Conservation (phyloP, 2,329 filamentous ascomycete species). For the Hypocreales sp. region DNA sequence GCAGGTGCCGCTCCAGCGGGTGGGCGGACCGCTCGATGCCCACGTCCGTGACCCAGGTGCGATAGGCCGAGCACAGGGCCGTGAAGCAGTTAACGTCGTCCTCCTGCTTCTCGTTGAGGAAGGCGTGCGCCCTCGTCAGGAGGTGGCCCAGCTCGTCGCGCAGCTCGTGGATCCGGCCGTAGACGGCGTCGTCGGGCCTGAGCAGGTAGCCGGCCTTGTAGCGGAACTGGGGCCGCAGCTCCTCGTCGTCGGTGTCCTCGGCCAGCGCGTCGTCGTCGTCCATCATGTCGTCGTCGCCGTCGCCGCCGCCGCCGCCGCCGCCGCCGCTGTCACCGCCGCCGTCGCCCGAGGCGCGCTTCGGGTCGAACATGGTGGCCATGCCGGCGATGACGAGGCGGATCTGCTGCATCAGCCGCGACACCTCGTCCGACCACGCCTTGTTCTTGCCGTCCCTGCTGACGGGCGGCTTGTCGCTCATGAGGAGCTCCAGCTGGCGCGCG, state of each 20-base stretch:
- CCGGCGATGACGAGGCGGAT: slow-evolving; percentile 82
- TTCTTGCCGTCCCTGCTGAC: slow-evolving; percentile 89
- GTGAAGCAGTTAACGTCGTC: slow-evolving; percentile 96
- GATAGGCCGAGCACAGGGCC: slow-evolving; percentile 77
- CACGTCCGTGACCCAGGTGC: slow-evolving; percentile 94
- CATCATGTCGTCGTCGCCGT: slow-evolving; percentile 33
- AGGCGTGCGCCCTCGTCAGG: slow-evolving; percentile 70
- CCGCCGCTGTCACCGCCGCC: slow-evolving; percentile 26
- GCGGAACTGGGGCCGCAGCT: slow-evolving; percentile 70
- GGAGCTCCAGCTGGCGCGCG: slow-evolving; percentile 53
- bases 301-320: slow-evolving; percentile 37
- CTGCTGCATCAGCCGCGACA: slow-evolving; percentile 77
- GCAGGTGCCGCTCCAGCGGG: slow-evolving; percentile 72
- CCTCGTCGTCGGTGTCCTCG: slow-evolving; percentile 61
- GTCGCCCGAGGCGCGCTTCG: slow-evolving; percentile 48
- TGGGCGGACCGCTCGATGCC: slow-evolving; percentile 93
- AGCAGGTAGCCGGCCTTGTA: slow-evolving; percentile 83
- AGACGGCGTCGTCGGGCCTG: slow-evolving; percentile 36
- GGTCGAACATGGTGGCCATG: slow-evolving; percentile 78
- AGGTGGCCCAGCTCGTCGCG: slow-evolving; percentile 68
- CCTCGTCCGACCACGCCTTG: slow-evolving; percentile 97
- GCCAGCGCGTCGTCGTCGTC: slow-evolving; percentile 35
- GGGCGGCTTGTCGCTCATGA: slow-evolving; percentile 69
- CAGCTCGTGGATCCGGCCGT: slow-evolving; percentile 63
- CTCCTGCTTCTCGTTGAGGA: slow-evolving; percentile 71